Percentiles rank a stretch among this genome's conserved stretches.
Conservation (phyloP, 345 rosid species). For the Hypericum perforatum region DNA sequence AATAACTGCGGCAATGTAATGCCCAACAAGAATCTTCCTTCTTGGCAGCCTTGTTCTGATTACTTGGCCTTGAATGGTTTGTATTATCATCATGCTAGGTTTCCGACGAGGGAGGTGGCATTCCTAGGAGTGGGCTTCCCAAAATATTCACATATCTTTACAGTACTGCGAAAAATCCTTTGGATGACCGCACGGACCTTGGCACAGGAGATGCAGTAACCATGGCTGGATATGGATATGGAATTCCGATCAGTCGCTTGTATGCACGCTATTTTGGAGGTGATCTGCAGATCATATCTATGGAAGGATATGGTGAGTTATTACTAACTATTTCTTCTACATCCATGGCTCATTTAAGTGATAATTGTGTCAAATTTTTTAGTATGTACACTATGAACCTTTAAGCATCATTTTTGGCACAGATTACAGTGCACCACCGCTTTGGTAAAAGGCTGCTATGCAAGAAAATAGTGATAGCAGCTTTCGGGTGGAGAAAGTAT, state of each 20-base stretch:
- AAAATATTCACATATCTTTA: constrained; percentile 93
- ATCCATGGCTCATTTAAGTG: background rate
- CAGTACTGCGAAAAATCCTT: constrained; percentile 87
- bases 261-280: constrained; percentile 97
- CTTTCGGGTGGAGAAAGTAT: too few species aligned
- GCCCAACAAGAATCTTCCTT: too few species aligned
- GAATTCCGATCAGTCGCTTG: constrained; percentile 88
- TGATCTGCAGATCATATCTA: constrained; percentile 84
- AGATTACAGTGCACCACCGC: too few species aligned
- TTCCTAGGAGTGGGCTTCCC: constrained; percentile 92
- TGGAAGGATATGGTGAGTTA: constrained; percentile 98
- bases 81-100: constrained; percentile 37
- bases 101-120: constrained; percentile 97
- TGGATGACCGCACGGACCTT: constrained; percentile 53
- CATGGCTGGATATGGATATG: constrained; percentile 98
- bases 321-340: background rate
- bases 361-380: too few species aligned
- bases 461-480: too few species aligned
- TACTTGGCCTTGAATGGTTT: constrained; percentile 3
- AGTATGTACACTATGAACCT: too few species aligned
- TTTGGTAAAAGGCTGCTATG: too few species aligned
- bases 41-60: background rate
- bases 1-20: too few species aligned
- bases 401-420: too few species aligned
- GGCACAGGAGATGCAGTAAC: constrained; percentile 56